Evolutionary conservation across 768 basidiomycete species (phyloP), one percentile per base, ranked within the genome.

Genomic region (Kwoniella bestiolae): DNA sequence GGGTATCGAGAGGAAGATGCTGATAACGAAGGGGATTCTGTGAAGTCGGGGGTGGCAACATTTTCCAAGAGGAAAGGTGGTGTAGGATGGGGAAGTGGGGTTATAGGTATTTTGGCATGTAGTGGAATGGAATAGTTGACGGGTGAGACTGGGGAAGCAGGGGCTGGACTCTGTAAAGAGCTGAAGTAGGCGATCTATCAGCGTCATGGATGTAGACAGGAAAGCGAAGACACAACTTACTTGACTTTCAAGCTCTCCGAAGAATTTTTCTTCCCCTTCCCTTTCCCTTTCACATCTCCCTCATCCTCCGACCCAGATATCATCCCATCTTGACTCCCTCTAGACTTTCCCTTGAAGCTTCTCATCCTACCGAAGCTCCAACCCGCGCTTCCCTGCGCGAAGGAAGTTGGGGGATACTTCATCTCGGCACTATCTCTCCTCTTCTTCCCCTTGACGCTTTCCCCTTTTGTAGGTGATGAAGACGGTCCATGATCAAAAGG

Each of bases 301-400:
- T 50, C 46, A 25, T 50, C 58, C 29, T 60, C 58, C 18, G 60
- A 51, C 18, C 18, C 60, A 5, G 32, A 38, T 38, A 26, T n/a
- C 7, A 4, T 6, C 16, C 14, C 29, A 23, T 63, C 53, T 16
- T 34, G 25, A 12, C 9, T 44, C 26, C 41, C 23, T 31, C 44
- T 46, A 16, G 62, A 56, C 21, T 46, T 56, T 1, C 46, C 44
- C 46, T 65, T 57, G n/a, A 47, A 41, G n/a, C 56, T 65, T 23
- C 56, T 56, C 56, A 65, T 65, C 28, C 63, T 56, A 3, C 63
- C 63, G 35, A 65, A 65, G 16, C 21, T 47, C 63, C 63, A 65
- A 34, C 63, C 63, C 5, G 46, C 5, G 12, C 34, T 25, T 26
- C 50, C 34, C n/a, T 38, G 60, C 2, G 35, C 62, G 25, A 63